Evolutionary conservation across 225 moss, liverwort and hornwort species (phyloP), one percentile per base, ranked within the genome.

Genomic region (Polytrichum commune): DNA sequence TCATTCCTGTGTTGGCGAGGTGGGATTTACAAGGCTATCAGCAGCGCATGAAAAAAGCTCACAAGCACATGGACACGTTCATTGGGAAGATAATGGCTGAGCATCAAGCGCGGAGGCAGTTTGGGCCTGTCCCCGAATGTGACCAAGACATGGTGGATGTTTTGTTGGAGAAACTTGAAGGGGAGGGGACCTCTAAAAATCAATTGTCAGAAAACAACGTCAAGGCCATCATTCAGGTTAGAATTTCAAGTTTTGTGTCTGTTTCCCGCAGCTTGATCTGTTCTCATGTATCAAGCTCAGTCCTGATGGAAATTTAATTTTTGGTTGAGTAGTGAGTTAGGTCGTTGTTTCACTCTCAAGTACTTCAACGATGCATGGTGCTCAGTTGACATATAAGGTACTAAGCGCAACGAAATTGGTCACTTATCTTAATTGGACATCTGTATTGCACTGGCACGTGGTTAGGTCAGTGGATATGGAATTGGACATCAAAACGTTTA

Each of bases 111-210:
- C 64, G 65, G 26, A 76, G 83, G 53, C 66, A 74, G 30, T 38
- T 38, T 0, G 60, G 64, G 63, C 26, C 53, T 32, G 24, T 7
- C 28, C 13, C 27, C 18, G 56, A 8, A 8, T 38, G 23, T 23
- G 60, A 63, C 29, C 0, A 35, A 8, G 84, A 84, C 69, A 77
- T 67, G 68, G 69, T 80, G 10, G 84, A 84, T 20, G 83, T 67
- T 7, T 65, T 80, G 18, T 62, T 84, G 3, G 77, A 84, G 27
- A 80, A 84, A 72, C 74, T 65, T 71, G 24, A 63, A 63, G 24
- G 63, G 27, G 18, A 27, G 5, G 63, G 19, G 6, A 23, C 6
- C n/a, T 58, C n/a, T 58, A 23, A 20, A 0, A 10, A 38, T 38
- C 8, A 38, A 10, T 38, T 38, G 38, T 38, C 57, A 19, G 57